Conservation (phyloP, 306 rosid genomes). For the Alnus rubra region DNA sequence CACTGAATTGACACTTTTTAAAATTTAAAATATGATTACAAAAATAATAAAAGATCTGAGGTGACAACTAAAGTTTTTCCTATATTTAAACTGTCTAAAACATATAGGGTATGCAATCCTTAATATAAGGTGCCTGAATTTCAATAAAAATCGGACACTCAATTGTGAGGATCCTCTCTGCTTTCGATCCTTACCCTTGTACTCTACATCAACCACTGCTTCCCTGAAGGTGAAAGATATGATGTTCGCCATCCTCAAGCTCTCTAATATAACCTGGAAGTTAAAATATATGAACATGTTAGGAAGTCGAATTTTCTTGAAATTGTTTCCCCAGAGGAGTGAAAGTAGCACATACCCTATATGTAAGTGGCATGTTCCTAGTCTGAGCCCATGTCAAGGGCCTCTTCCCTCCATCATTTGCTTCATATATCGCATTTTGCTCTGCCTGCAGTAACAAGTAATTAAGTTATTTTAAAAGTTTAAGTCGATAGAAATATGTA, state of each 20-base stretch:
- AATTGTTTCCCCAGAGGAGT: background rate
- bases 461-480: background rate
- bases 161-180: background rate
- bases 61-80: too few relatives aligned
- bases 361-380: slow-evolving; percentile 62
- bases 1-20: too few relatives aligned
- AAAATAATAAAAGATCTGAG: too few relatives aligned
- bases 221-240: slow-evolving; percentile 90
- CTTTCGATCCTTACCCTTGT: slow-evolving; percentile 50
- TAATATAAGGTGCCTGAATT: too few relatives aligned
- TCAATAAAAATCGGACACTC: too few relatives aligned
- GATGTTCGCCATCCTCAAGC: slow-evolving; percentile 86
- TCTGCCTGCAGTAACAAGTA: slow-evolving; percentile 54
- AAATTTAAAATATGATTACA: too few relatives aligned
- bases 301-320: slow-evolving; percentile 17
- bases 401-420: slow-evolving; percentile 55
- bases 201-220: slow-evolving; percentile 80
- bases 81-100: too few relatives aligned
- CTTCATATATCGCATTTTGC: slow-evolving; percentile 63
- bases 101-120: too few relatives aligned
- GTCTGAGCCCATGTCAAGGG: slow-evolving; percentile 76
- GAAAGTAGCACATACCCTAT: slow-evolving; percentile 44
- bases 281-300: slow-evolving; percentile 1
- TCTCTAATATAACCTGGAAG: slow-evolving; percentile 76
- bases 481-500: too few relatives aligned